A percentile compares a stretch with the other conserved stretches of the same genome.
These are phyloP conservation scores for Arthrobotrys musiformis DNA, from an alignment of 2,329 filamentous ascomycete species.

Conservation along the genomic window DNA sequence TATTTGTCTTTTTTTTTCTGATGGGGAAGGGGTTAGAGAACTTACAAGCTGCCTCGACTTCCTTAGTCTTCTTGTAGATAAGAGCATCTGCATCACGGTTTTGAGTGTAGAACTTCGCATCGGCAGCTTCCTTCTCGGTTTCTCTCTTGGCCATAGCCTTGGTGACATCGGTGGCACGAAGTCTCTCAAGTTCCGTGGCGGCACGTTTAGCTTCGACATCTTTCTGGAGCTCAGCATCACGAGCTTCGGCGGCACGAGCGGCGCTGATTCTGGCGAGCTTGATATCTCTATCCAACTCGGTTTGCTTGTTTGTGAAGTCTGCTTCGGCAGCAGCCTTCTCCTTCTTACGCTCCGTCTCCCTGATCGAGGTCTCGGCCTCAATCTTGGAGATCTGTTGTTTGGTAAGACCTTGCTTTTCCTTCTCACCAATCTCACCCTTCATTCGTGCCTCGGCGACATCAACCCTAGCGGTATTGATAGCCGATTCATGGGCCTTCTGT, in stretches of 20 bases:
- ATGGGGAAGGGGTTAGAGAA: neutral
- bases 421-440: constrained; percentile 78
- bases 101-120: constrained; percentile 66
- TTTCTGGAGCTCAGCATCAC: constrained; percentile 82
- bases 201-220: constrained; percentile 81
- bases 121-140: constrained; percentile 75
- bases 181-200: constrained; percentile 80
- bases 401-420: constrained; percentile 79
- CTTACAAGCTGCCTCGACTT: constrained; percentile 62
- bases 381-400: constrained; percentile 90
- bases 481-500: constrained; percentile 68
- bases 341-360: constrained; percentile 84
- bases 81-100: constrained; percentile 51
- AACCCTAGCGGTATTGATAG: constrained; percentile 62
- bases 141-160: constrained; percentile 78
- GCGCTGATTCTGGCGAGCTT: constrained; percentile 80
- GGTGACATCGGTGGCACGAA: constrained; percentile 77
- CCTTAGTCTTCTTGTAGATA: constrained; percentile 63
- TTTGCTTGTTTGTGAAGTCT: constrained; percentile 77
- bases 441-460: constrained; percentile 74
- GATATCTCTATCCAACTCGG: constrained; percentile 77
- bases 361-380: constrained; percentile 82
- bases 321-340: constrained; percentile 83
- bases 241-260: constrained; percentile 76
- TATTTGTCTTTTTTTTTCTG: no score